Evolutionary conservation across 176 grass and related monocot species (phyloP).

Genomic region (Paspalum notatum): DNA sequence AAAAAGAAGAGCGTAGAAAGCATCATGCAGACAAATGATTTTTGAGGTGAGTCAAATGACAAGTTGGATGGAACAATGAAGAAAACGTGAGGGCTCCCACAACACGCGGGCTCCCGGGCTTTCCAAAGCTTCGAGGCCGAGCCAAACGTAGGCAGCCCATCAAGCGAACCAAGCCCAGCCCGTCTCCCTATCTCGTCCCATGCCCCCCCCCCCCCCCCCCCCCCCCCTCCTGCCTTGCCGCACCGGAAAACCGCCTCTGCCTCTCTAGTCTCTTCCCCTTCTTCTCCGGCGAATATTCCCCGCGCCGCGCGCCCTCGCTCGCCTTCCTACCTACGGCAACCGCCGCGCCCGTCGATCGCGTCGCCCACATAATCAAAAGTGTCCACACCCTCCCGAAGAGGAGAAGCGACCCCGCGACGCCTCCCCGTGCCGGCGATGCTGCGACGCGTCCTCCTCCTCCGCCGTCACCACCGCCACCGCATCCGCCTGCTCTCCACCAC

Average conservation of each 20-base stretch:
- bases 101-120: not conserved
- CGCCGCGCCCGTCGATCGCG: not conserved
- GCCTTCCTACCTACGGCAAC: slow-evolving; percentile 49
- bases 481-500: slow-evolving; percentile 34
- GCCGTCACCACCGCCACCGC: slow-evolving; percentile 24
- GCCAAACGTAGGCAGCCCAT: slow-evolving; percentile 34
- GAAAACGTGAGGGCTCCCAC: not conserved
- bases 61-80: too few species aligned
- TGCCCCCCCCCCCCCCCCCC: not conserved
- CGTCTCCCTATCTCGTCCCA: not conserved
- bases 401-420: not conserved
- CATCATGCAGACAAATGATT: too few species aligned
- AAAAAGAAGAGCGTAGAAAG: too few species aligned
- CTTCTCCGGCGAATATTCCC: slow-evolving; percentile 52
- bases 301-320: slow-evolving; percentile 10
- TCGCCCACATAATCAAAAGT: not conserved
- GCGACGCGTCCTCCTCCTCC: slow-evolving; percentile 44
- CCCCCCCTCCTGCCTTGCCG: not conserved
- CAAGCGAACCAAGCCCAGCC: slow-evolving; percentile 18
- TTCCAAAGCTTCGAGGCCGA: not conserved
- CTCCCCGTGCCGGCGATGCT: slow-evolving; percentile 45
- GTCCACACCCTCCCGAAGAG: not conserved
- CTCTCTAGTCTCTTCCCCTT: not conserved
- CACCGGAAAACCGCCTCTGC: slow-evolving; percentile 3
- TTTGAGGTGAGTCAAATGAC: too few species aligned